A percentile compares a stretch with the other conserved stretches of the same genome.
phyloP scores from a whole-genome alignment of 148 eudicot species.

The Polygonum maritimum region DNA sequence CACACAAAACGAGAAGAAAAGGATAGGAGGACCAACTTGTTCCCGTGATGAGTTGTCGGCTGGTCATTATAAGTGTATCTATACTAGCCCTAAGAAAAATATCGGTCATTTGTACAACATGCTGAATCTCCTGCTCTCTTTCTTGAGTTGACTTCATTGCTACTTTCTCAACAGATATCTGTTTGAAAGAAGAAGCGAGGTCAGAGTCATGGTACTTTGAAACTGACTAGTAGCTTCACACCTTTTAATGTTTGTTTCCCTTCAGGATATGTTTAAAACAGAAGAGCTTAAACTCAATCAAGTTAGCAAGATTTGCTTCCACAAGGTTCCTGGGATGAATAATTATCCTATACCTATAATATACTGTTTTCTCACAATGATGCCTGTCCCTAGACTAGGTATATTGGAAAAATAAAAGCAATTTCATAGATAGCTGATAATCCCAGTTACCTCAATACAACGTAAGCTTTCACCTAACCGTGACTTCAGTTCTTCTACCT shows the following conservation, averaged over 20 bases:
- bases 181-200: slow-evolving; percentile 15
- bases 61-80: slow-evolving; percentile 90
- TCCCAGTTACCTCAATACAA: slow-evolving; percentile 60
- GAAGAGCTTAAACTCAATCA: not conserved
- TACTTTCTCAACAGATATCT: slow-evolving; percentile 84
- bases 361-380: not conserved
- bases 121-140: slow-evolving; percentile 72
- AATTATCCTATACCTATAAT: not conserved
- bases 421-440: not conserved
- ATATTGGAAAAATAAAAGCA: not conserved
- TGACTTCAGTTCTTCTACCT: slow-evolving; percentile 80
- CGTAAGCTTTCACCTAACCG: slow-evolving; percentile 48
- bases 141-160: slow-evolving; percentile 80
- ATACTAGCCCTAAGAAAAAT: slow-evolving; percentile 43
- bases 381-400: not conserved
- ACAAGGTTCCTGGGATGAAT: not conserved
- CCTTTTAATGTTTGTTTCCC: not conserved
- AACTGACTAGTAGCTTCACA: not conserved
- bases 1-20: not conserved
- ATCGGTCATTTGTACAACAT: slow-evolving; percentile 70
- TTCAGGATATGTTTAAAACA: not conserved
- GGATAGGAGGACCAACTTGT: slow-evolving; percentile 46
- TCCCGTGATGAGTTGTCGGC: slow-evolving; percentile 78
- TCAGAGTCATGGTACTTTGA: slow-evolving; percentile 4
- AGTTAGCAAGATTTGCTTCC: not conserved